Percentiles rank a stretch among this genome's conserved stretches.
Conservation (phyloP, 305 asterid species). For the Rubia peregrina region DNA sequence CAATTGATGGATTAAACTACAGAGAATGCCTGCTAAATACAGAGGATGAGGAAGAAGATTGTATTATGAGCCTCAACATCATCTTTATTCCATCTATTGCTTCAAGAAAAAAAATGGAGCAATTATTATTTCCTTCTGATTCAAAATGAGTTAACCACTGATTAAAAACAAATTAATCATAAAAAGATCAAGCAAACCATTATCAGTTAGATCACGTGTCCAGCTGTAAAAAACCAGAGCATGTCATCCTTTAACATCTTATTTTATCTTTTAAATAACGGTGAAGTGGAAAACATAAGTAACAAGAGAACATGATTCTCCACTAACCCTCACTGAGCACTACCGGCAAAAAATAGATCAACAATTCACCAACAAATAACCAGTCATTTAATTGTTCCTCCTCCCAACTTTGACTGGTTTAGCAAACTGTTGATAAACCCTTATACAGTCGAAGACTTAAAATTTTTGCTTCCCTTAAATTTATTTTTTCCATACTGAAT, state of each 20-base stretch:
- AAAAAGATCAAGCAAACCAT: background rate
- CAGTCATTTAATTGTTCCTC: background rate
- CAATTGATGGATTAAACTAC: background rate
- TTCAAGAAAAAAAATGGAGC: background rate
- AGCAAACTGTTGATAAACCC: background rate
- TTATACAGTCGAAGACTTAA: background rate
- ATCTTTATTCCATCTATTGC: background rate
- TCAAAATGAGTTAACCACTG: background rate
- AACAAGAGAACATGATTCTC: background rate
- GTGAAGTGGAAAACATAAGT: no score
- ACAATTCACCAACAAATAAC: background rate
- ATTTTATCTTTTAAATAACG: background rate
- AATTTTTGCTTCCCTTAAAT: background rate
- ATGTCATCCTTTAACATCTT: background rate
- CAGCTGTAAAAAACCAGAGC: background rate
- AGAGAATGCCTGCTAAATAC: background rate
- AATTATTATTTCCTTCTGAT: background rate
- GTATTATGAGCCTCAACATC: background rate
- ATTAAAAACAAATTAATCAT: background rate
- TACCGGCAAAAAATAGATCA: background rate
- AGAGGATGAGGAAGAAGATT: background rate
- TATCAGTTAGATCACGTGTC: background rate
- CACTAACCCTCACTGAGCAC: background rate
- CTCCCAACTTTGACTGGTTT: conserved; percentile 1
- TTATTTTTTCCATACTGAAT: background rate